A percentile compares a stretch with the other conserved stretches of the same genome.
phyloP scores from a whole-genome alignment of 169 alveolate genomes.

The Theileria luwenshuni region DNA sequence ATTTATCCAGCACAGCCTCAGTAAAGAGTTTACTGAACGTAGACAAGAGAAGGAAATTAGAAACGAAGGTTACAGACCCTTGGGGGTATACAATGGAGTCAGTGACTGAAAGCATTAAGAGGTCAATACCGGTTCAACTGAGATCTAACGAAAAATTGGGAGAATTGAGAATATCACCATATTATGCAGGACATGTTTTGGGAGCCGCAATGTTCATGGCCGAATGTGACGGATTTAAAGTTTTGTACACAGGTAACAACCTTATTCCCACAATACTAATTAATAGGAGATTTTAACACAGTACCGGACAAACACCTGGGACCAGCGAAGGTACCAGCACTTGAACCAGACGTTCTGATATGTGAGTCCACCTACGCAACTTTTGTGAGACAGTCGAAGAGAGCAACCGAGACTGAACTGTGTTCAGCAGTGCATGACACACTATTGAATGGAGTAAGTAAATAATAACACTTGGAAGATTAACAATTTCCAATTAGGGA shows the following conservation, averaged over 20 bases:
- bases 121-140: conserved; percentile 88
- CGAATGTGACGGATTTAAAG: conserved; percentile 88
- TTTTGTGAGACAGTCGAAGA: conserved; percentile 92
- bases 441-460: conserved; percentile 74
- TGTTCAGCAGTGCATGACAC: conserved; percentile 88
- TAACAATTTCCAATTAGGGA: conserved; percentile 80
- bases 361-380: conserved; percentile 98
- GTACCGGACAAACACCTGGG: conserved; percentile 96
- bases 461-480: background rate
- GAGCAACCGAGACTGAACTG: conserved; percentile 94
- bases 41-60: conserved; percentile 67
- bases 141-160: conserved; percentile 86
- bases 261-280: conserved; percentile 18
- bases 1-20: conserved; percentile 9
- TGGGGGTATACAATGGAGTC: conserved; percentile 85
- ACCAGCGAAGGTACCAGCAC: conserved; percentile 91
- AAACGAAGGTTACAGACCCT: conserved; percentile 68
- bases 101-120: conserved; percentile 83
- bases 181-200: conserved; percentile 97
- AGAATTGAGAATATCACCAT: conserved; percentile 90
- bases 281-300: conserved; percentile 91
- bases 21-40: conserved; percentile 44
- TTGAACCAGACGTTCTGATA: conserved; percentile 91
- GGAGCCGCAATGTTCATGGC: conserved; percentile 97
- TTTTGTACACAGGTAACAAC: conserved; percentile 87